Evolutionary conservation across 805 yeast genomes (phyloP), one percentile per base, ranked within the genome.

Genomic region (Blastobotrys chiropterorum): DNA sequence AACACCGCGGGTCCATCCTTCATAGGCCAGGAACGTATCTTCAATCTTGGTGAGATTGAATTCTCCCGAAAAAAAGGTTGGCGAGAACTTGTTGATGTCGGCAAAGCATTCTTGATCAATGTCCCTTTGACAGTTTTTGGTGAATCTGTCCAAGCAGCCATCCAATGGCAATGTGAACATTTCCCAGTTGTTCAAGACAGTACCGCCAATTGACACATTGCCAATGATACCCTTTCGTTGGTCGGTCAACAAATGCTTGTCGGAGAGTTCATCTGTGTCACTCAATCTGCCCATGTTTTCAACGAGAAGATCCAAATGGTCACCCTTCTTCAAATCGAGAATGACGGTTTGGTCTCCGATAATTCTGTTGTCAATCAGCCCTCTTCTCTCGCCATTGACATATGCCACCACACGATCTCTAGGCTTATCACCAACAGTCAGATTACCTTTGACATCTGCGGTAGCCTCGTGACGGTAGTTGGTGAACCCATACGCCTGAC

Each of bases 211-310:
- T 11, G 20, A 16, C 17, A 46, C 26, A 19, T 46, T 26, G 11
- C 49, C 49, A 13, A 46, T 31, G 3, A 46, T 20, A 3, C 49
- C 49, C 19, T 46, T 46, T 11, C 44, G 17, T 21, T 46, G 49
- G 22, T 46, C 49, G 8, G n/a, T 30, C n/a, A n/a, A n/a, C n/a
- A n/a, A n/a, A n/a, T n/a, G n/a, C n/a, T n/a, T n/a, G n/a, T n/a
- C n/a, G n/a, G n/a, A n/a, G 3, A 30, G 15, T 30, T 15, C 14
- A 16, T 15, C 14, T 14, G 42, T 44, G 20, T 46, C 16, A 17
- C 38, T 38, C 34, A 46, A 43, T 38, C 49, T 43, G 34, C 49
- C 49, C 43, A 31, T 16, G 44, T 46, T 46, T 17, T 46, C 49
- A 8, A 46, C 49, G 20, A 46, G 43, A n/a, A 46, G 31, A 16